Base-by-base conservation (phyloP, 2,329 filamentous ascomycete species). In the Atkinsonella hypoxylon region DNA sequence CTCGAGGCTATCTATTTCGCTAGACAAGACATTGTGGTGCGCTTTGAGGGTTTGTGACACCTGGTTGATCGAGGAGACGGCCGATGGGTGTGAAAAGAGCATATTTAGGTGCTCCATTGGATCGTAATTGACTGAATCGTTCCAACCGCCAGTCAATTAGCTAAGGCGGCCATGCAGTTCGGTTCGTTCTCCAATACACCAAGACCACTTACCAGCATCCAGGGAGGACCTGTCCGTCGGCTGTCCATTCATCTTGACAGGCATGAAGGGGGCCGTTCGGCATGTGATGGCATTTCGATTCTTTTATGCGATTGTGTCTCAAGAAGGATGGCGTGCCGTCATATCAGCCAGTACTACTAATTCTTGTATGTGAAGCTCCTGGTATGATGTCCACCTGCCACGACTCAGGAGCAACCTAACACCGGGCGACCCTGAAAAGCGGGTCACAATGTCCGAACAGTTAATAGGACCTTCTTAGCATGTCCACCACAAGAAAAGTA, bases 51-150 rank as follows among this genome's bases (percentile, higher is more conserved):
- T 81, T 49, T 79, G 71, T n/a, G 86, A 87, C 47, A 93, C 87
- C 55, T 78, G 76, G 45, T 77, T 74, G 56, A 95, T 83, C 49
- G 88, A 87, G 40, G 83, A 79, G 54, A 97, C 81, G 54, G 89
- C 83, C 36, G 89, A 87, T 1, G 91, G 87, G 61, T 95, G 88
- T 47, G 89, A 83, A 74, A 98, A 98, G 61, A 98, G 84, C 55
- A 85, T 77, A 72, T 98, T 97, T 51, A 98, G 78, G 69, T 98
- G 89, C 60, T 88, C 79, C 65, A 97, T 85, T 49, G 93, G 89
- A 66, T 97, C 85, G 71, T 96, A 97, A 67, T 95, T 83, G 67
- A 72, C 77, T 79, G 53, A n/a, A 32, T 34, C 18, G 9, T 7
- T 12, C 1, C 4, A 10, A 39, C 18, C 12, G 18, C 17, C 40